Evolutionary conservation across 305 asterid species (phyloP), one percentile per base, ranked within the genome.

Genomic region (Vinca major): DNA sequence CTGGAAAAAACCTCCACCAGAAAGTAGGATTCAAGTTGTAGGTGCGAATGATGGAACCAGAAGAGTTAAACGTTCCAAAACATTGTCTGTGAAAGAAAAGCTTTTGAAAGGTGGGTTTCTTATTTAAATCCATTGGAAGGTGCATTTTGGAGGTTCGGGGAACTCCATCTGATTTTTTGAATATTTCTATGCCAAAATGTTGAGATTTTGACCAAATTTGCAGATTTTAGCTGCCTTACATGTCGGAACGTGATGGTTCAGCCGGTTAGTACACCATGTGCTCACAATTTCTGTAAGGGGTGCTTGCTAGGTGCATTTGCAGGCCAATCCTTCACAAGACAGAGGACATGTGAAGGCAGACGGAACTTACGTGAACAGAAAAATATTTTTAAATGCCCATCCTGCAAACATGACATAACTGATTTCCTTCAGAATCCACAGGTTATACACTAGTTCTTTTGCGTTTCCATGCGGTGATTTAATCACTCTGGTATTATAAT

Each of bases 191-290:
- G 72, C 11, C 44, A 2, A 26, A 21, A 37, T 69, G 33, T 63
- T 40, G 12, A 60, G 48, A 1, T 49, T 26, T 0, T 39, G 43
- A 49, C 36, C 33, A 20, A 66, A 26, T 50, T 26, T 79, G 88
- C 94, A 92, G 98, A 88, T 69, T 89, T 91, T 73, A 80, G 88
- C 75, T 91, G 98, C 77, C 86, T 74, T 47, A 71, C 86, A 43
- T 92, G 98, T 70, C 83, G 80, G 65, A 87, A 89, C 66, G 98
- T 89, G 80, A 88, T 89, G 96, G 86, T 62, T 62, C 73, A 49
- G 41, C 98, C 98, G 1, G 82, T 92, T 67, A 89, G 92, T 56
- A 92, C 98, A 14, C 98, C 96, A 2, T 92, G 98, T 75, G 98
- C 91, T 48, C 98, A 92, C 49, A 88, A 92, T 77, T 92, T 89